Conservation (phyloP, 1,284 basidiomycete genomes). For the Austroboletus niveus region DNA sequence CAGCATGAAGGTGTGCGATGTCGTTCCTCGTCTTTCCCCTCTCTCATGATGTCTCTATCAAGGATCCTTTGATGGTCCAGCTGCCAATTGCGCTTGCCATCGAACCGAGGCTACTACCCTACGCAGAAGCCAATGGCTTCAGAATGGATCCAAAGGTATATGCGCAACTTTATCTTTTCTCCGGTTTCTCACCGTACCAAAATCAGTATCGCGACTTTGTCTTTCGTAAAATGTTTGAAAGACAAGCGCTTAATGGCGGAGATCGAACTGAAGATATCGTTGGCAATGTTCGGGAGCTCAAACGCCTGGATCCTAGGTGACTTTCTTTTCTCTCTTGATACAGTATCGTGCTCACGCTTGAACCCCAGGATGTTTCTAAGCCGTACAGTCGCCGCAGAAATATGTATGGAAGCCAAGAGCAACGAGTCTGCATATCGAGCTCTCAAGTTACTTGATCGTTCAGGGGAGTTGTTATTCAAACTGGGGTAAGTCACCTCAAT, state of each 20-base stretch:
- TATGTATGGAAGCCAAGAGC: constrained; percentile 71
- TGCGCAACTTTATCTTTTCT: background rate
- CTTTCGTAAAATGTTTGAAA: constrained; percentile 79
- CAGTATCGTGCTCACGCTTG: constrained; percentile 11
- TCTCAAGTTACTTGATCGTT: constrained; percentile 60
- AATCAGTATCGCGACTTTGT: constrained; percentile 74
- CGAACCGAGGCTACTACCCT: constrained; percentile 70
- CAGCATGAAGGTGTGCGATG: constrained; percentile 52
- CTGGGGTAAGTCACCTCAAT: constrained; percentile 43
- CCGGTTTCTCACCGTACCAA: constrained; percentile 15
- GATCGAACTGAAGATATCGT: constrained; percentile 60
- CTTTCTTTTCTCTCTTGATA: constrained; percentile 3
- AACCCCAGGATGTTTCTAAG: constrained; percentile 68
- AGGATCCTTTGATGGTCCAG: constrained; percentile 75
- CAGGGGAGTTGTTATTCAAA: constrained; percentile 59
- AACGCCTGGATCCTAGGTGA: constrained; percentile 62
- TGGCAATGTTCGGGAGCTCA: constrained; percentile 64
- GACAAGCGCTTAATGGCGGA: constrained; percentile 47
- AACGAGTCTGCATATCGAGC: constrained; percentile 67
- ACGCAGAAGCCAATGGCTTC: constrained; percentile 69
- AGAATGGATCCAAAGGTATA: constrained; percentile 68
- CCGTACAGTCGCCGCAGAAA: constrained; percentile 73
- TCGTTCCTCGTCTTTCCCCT: constrained; percentile 4
- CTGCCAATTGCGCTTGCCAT: constrained; percentile 72
- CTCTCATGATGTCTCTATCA: constrained; percentile 11